Percentiles rank a stretch among this genome's conserved stretches.
phyloP scores from a whole-genome alignment of 371 early-diverging fungal genomes.

The Zopfochytrium polystomum region DNA sequence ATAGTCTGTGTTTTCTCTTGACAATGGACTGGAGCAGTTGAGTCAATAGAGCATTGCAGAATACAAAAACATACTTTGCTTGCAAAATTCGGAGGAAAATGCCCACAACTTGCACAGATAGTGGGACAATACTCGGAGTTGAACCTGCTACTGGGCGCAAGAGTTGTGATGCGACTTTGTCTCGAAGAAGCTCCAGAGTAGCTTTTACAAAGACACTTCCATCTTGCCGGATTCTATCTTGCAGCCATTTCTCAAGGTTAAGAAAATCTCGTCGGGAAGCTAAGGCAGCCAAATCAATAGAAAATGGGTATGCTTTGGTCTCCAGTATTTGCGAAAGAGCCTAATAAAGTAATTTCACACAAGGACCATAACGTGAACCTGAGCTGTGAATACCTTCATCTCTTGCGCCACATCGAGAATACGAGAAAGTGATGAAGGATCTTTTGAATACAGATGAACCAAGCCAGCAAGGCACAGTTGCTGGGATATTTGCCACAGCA shows the following conservation, averaged over 20 bases:
- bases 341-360: too few species aligned
- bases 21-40: conserved; percentile 45
- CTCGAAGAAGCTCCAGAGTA: conserved; percentile 73
- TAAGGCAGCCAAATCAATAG: conserved; percentile 81
- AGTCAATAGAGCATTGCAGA: not conserved
- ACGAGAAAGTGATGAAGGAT: conserved; percentile 66
- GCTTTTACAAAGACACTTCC: conserved; percentile 69
- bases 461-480: conserved; percentile 62
- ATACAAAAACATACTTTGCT: conserved; percentile 32
- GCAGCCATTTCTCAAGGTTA: conserved; percentile 85
- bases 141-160: conserved; percentile 10
- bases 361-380: not conserved
- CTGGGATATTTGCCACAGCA: conserved; percentile 70
- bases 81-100: conserved; percentile 67
- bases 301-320: conserved; percentile 66
- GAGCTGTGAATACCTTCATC: conserved; percentile 56
- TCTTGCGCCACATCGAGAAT: conserved; percentile 82
- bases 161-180: conserved; percentile 53
- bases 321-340: conserved; percentile 71
- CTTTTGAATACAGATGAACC: conserved; percentile 70
- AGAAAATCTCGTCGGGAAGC: conserved; percentile 78
- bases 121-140: conserved; percentile 43
- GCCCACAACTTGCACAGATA: conserved; percentile 67
- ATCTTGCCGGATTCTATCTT: conserved; percentile 64
- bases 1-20: conserved; percentile 57